Base-by-base conservation (phyloP, 371 early-diverging fungal genomes). In the Circinella umbellata region DNA sequence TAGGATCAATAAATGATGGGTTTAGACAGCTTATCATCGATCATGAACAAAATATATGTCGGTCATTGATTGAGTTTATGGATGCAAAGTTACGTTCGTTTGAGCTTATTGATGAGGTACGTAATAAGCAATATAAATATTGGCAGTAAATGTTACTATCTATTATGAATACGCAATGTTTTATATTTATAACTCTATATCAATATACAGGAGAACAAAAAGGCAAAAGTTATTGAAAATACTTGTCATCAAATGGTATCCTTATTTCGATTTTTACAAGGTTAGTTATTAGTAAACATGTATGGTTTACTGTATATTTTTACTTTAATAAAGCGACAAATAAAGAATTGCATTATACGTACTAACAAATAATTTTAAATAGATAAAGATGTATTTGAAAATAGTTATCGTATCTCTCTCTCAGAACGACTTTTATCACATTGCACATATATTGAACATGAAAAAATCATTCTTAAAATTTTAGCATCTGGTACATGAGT, bases 331-430 rank as follows among this genome's bases (percentile, higher is more conserved):
- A 1, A 27, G 2, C 27, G 2, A 27, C 27, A 27, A 27, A 27
- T 27, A 27, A 27, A 27, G 27, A 27, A 2, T 27, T 27, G 27
- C 27, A 27, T 27, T 27, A 2, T 54, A 1, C 3, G 27, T 54
- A 1, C 3, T 54, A 54, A 54, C n/a, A 47, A 6, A 34, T n/a
- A 4, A 34, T 57, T 57, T 27, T 34, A 7, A 34, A 4, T 53
- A 53, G 57, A 57, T 11, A 57, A 57, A 57, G 57, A 57, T 34
- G 57, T 34, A 57, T 57, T 57, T 57, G 57, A 57, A 34, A 57
- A 5, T 0, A 10, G 11, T 18, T 57, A 57, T 57, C 20, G 35
- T 9, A n/a, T 8, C 4, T 34, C 57, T 7, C 57, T 57, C 4
- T 6, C 57, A 5, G 6, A 57, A 6, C 57, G 57, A 10, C 34